Evolutionary conservation across 1,284 basidiomycete species (phyloP).

Genomic region (Marasmius tenuissimus): DNA sequence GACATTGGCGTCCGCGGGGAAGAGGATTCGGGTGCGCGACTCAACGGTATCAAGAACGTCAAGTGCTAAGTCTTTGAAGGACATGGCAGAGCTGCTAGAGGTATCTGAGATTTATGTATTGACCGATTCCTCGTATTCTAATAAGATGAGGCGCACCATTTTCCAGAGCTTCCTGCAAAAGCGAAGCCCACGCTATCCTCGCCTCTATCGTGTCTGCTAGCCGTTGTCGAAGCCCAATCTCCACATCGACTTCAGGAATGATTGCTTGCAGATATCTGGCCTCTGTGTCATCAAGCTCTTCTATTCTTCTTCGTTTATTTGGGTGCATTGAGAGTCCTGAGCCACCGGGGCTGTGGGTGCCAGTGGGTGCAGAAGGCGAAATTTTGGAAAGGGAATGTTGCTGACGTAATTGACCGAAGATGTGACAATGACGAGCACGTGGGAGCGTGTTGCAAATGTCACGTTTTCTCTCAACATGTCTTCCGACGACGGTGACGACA

Average conservation of each 20-base stretch:
- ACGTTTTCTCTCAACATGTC: neutral
- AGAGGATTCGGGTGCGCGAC: slow-evolving; percentile 48
- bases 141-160: slow-evolving; percentile 23
- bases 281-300: neutral
- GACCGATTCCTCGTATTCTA: neutral
- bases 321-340: slow-evolving; percentile 1
- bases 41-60: slow-evolving; percentile 58
- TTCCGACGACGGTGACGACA: neutral
- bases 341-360: neutral
- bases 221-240: slow-evolving; percentile 59
- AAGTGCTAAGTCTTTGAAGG: slow-evolving; percentile 53
- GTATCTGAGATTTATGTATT: slow-evolving; percentile 4
- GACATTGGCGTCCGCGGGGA: slow-evolving; percentile 38
- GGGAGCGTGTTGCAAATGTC: neutral
- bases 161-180: slow-evolving; percentile 53
- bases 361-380: too few species aligned
- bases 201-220: slow-evolving; percentile 56
- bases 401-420: neutral
- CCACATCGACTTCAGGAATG: slow-evolving; percentile 56
- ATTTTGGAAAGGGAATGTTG: neutral
- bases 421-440: slow-evolving; percentile 5
- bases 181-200: slow-evolving; percentile 65
- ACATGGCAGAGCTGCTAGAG: slow-evolving; percentile 14
- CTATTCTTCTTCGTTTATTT: slow-evolving; percentile 8
- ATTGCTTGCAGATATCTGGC: slow-evolving; percentile 2